phyloP scores from a whole-genome alignment of 805 yeast genomes.

The Sporopachydermia lactativora region DNA sequence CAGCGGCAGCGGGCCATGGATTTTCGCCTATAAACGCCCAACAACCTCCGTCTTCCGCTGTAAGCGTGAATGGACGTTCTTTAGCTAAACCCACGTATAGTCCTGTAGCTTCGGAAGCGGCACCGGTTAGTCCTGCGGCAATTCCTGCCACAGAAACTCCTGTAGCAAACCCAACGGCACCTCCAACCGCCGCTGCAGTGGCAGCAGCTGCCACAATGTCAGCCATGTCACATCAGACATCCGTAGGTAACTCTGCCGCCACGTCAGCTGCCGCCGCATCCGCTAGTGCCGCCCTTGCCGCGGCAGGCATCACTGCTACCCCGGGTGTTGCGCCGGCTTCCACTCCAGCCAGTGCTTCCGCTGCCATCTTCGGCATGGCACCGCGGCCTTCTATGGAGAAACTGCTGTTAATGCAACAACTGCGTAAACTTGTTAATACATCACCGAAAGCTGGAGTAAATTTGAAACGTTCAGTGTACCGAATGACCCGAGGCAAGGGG shows the following conservation, averaged over 20 bases:
- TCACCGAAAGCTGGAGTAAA: not conserved
- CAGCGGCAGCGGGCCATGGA: not conserved
- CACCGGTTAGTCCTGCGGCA: not conserved
- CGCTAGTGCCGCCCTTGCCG: too few species aligned
- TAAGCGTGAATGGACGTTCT: not conserved
- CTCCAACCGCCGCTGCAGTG: not conserved
- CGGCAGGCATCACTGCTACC: not conserved
- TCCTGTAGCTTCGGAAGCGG: not conserved
- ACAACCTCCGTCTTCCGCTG: not conserved
- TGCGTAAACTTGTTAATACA: not conserved
- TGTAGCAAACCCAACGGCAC: not conserved
- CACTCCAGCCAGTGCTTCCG: not conserved
- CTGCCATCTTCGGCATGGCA: not conserved
- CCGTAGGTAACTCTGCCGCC: not conserved
- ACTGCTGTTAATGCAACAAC: constrained; percentile 1
- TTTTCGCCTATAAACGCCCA: not conserved
- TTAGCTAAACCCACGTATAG: not conserved
- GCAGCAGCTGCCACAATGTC: not conserved
- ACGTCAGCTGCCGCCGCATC: not conserved
- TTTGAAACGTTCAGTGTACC: not conserved
- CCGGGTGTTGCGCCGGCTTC: not conserved
- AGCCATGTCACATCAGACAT: not conserved
- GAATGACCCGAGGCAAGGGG: not conserved
- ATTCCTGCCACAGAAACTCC: not conserved
- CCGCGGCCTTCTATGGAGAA: not conserved